Conservation (phyloP, 352 stramenopile species). For the Globisporangium cederbergense region DNA sequence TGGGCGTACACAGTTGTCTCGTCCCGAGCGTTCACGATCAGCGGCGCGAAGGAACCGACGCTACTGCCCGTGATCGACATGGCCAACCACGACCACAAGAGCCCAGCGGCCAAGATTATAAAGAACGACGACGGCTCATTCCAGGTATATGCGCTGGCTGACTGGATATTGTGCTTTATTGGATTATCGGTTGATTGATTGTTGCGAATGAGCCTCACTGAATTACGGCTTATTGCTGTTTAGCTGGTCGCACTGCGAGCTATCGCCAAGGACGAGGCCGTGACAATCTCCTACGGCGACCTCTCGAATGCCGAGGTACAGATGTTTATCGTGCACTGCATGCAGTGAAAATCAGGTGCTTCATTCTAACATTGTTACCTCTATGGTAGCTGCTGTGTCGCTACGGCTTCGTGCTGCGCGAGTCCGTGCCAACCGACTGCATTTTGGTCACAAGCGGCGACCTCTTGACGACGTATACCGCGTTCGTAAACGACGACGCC, state of each 20-base stretch:
- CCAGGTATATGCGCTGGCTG: conserved; percentile 25
- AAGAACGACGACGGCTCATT: conserved; percentile 38
- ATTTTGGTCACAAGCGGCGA: conserved; percentile 51
- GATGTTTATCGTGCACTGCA: background rate
- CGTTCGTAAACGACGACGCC: conserved; percentile 31
- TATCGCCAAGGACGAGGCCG: conserved; percentile 37
- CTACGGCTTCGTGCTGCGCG: conserved; percentile 64
- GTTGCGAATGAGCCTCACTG: background rate
- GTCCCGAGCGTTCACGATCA: conserved; percentile 51
- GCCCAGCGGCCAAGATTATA: conserved; percentile 47
- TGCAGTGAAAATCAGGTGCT: no score
- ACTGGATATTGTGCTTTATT: conserved; percentile 2
- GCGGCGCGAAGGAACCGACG: conserved; percentile 38
- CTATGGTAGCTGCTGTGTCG: conserved; percentile 49
- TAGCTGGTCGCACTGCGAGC: conserved; percentile 49
- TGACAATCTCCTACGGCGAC: conserved; percentile 73
- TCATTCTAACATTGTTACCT: background rate
- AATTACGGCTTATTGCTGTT: no score
- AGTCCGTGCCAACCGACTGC: conserved; percentile 34
- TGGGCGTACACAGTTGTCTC: conserved; percentile 74
- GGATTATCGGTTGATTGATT: background rate
- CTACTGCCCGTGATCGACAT: conserved; percentile 77
- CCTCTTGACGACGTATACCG: conserved; percentile 34
- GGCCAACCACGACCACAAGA: conserved; percentile 54
- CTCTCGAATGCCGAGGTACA: conserved; percentile 70